Evolutionary conservation across 495 filamentous ascomycete species (phyloP).

Genomic region (Aspergillus panamensis): DNA sequence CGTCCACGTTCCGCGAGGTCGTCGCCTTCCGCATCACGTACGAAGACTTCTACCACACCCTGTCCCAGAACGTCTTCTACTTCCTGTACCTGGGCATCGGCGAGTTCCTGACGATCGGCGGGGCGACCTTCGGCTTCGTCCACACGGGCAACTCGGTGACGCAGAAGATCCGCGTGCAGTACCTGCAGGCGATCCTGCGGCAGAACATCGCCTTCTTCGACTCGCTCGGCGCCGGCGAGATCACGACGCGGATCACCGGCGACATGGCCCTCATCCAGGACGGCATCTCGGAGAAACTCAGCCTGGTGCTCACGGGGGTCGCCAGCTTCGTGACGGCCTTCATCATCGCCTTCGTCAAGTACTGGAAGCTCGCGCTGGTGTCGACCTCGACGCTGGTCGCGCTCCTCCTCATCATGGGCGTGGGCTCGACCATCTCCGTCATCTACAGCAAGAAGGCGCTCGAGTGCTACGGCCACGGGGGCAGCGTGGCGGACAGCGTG

Average conservation of each 20-base stretch:
- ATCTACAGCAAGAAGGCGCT: constrained; percentile 73
- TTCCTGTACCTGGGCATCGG: constrained; percentile 86
- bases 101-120: constrained; percentile 76
- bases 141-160: constrained; percentile 88
- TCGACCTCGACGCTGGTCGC: constrained; percentile 71
- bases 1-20: constrained; percentile 68
- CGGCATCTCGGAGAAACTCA: constrained; percentile 83
- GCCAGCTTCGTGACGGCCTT: constrained; percentile 86
- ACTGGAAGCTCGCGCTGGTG: constrained; percentile 81
- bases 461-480: constrained; percentile 72
- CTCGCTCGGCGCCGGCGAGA: constrained; percentile 84
- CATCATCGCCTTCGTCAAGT: constrained; percentile 80
- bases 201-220: constrained; percentile 95
- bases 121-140: constrained; percentile 82
- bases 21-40: constrained; percentile 44
- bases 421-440: constrained; percentile 64
- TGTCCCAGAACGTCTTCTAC: constrained; percentile 70
- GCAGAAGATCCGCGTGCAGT: constrained; percentile 76
- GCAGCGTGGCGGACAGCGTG: constrained; percentile 91
- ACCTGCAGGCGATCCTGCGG: constrained; percentile 75
- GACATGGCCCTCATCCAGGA: constrained; percentile 88
- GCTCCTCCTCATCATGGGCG: constrained; percentile 68
- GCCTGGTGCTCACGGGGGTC: constrained; percentile 66
- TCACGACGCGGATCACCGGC: constrained; percentile 86
- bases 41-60: constrained; percentile 54